phyloP scores from a whole-genome alignment of 345 rosid genomes.

The Arabidopsis arenosa region DNA sequence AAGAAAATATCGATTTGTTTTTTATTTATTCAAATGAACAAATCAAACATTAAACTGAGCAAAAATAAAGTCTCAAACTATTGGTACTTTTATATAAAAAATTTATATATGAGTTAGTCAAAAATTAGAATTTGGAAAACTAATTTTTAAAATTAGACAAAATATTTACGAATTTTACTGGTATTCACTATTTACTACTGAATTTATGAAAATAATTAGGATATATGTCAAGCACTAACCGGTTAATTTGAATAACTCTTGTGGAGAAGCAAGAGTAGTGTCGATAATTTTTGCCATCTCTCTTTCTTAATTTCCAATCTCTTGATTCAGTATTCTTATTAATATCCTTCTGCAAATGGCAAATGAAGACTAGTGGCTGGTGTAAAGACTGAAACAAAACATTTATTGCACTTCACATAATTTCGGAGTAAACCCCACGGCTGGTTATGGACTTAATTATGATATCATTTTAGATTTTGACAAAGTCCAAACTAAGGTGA shows the following conservation, averaged over 20 bases:
- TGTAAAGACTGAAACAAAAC: too few species aligned
- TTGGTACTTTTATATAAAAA: not conserved
- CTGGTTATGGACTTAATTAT: too few species aligned
- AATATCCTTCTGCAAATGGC: not conserved
- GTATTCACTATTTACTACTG: not conserved
- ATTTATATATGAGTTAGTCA: not conserved
- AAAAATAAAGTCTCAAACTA: not conserved
- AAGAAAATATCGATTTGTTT: too few species aligned
- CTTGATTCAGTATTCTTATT: not conserved
- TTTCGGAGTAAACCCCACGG: too few species aligned
- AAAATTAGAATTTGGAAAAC: not conserved
- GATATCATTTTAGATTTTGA: too few species aligned
- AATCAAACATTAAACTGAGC: too few species aligned
- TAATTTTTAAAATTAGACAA: not conserved
- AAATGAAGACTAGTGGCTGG: too few species aligned
- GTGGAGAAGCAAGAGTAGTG: slow-evolving; percentile 2
- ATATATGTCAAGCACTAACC: not conserved
- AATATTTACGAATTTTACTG: not conserved
- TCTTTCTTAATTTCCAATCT: not conserved
- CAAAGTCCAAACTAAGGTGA: too few species aligned
- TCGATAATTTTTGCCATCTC: not conserved
- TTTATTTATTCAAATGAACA: too few species aligned
- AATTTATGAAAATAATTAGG: not conserved
- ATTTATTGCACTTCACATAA: too few species aligned
- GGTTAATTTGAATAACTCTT: not conserved